Conservation (phyloP, 2,329 filamentous ascomycete species). For the Chrysoporthe austroafricana region DNA sequence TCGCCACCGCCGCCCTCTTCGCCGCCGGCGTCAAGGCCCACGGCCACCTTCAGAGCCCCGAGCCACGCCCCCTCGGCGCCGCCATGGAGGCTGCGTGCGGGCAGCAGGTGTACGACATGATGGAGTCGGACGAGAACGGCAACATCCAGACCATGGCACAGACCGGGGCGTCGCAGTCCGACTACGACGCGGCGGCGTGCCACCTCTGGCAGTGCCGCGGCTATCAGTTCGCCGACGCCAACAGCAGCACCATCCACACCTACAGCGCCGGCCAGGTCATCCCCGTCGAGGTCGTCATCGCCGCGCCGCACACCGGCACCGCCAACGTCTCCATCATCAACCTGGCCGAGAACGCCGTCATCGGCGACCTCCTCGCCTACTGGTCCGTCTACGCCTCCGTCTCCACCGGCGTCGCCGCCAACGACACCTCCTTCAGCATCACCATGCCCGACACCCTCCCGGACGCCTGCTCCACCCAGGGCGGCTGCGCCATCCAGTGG, state of each 20-base stretch:
- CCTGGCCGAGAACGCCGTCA: conserved; percentile 51
- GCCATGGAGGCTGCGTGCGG: conserved; percentile 58
- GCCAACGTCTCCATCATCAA: conserved; percentile 61
- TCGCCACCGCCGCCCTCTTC: conserved; percentile 37
- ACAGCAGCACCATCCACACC: conserved; percentile 49
- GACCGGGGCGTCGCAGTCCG: conserved; percentile 48
- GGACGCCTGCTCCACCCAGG: conserved; percentile 47
- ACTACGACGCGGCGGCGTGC: conserved; percentile 52
- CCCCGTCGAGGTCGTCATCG: conserved; percentile 48
- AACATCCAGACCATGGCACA: conserved; percentile 61
- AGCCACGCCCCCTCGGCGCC: conserved; percentile 52
- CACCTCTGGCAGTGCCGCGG: conserved; percentile 62
- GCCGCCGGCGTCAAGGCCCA: conserved; percentile 53
- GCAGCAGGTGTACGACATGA: conserved; percentile 56
- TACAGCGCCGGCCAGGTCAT: conserved; percentile 55
- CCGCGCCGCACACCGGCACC: conserved; percentile 56
- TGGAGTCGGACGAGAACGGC: conserved; percentile 56
- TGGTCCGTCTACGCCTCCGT: conserved; percentile 57
- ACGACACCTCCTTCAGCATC: conserved; percentile 55
- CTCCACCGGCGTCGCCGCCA: conserved; percentile 43
- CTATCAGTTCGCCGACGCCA: conserved; percentile 60
- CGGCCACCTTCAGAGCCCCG: conserved; percentile 54
- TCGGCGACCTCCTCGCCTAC: conserved; percentile 50
- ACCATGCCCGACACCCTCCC: conserved; percentile 55
- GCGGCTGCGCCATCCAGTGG: conserved; percentile 57